These are phyloP conservation scores for Kalanchoe fedtschenkoi DNA, from an alignment of 164 flowering plant genomes.

Conservation along the genomic window DNA sequence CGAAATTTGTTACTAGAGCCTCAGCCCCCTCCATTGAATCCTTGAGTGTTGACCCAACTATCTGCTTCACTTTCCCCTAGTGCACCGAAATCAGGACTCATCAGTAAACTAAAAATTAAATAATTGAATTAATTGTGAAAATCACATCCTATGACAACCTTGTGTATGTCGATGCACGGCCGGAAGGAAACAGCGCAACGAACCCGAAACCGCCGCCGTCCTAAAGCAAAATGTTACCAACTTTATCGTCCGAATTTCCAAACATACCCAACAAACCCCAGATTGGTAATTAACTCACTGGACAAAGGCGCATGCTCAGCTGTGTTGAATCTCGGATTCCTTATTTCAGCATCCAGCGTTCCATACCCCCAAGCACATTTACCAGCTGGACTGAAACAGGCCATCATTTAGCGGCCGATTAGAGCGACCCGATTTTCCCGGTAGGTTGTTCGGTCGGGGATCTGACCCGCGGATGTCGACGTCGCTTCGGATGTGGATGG, in stretches of 20 bases:
- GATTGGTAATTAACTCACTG: background rate
- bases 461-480: background rate
- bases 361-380: background rate
- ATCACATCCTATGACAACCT: slow-evolving; percentile 28
- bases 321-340: background rate
- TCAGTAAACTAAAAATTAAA: background rate
- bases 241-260: background rate
- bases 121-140: background rate
- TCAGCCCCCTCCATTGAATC: slow-evolving; percentile 54
- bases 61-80: slow-evolving; percentile 97
- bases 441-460: too few species aligned
- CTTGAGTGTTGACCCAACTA: slow-evolving; percentile 89
- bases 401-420: too few species aligned
- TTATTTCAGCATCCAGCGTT: background rate
- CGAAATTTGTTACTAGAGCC: slow-evolving; percentile 72
- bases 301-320: background rate
- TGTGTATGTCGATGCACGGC: slow-evolving; percentile 96
- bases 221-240: slow-evolving; percentile 12
- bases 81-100: slow-evolving; percentile 9
- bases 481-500: background rate
- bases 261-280: background rate
- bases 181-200: slow-evolving; percentile 61
- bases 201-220: slow-evolving; percentile 14
- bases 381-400: background rate
- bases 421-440: too few species aligned